Evolutionary conservation across 2,329 filamentous ascomycete genomes (phyloP).

Genomic region (Talaromyces sp.): DNA sequence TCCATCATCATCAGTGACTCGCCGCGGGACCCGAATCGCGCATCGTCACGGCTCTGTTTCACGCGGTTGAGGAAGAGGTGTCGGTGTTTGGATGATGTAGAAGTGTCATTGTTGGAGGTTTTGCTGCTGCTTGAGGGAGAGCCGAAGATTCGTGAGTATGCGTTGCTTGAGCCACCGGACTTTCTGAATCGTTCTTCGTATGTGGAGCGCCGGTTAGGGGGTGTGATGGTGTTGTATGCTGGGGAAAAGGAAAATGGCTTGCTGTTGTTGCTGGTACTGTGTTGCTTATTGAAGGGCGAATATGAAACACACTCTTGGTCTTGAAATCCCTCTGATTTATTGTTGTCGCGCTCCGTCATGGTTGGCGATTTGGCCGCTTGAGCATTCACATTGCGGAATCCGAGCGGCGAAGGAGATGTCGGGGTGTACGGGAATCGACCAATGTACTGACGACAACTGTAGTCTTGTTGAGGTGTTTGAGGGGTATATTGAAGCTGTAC

Average conservation of each 20-base stretch:
- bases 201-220: conserved; percentile 19
- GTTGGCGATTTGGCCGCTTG: conserved; percentile 19
- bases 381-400: conserved; percentile 18
- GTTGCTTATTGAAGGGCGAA: background rate
- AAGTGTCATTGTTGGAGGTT: conserved; percentile 23
- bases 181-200: conserved; percentile 38
- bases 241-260: conserved; percentile 7
- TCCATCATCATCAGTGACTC: conserved; percentile 46
- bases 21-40: conserved; percentile 38
- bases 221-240: conserved; percentile 1
- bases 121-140: conserved; percentile 8
- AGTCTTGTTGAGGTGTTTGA: background rate
- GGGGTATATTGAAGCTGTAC: background rate
- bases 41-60: conserved; percentile 38
- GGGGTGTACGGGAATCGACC: conserved; percentile 5
- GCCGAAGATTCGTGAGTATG: conserved; percentile 19
- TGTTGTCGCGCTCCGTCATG: background rate
- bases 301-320: conserved; percentile 4
- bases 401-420: conserved; percentile 17
- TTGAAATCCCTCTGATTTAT: background rate
- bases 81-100: conserved; percentile 35
- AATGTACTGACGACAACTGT: background rate
- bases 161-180: conserved; percentile 31
- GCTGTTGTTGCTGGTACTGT: background rate
- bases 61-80: conserved; percentile 43